Evolutionary conservation across 345 rosid species (phyloP).

Genomic region (Euphorbia pulcherrima): DNA sequence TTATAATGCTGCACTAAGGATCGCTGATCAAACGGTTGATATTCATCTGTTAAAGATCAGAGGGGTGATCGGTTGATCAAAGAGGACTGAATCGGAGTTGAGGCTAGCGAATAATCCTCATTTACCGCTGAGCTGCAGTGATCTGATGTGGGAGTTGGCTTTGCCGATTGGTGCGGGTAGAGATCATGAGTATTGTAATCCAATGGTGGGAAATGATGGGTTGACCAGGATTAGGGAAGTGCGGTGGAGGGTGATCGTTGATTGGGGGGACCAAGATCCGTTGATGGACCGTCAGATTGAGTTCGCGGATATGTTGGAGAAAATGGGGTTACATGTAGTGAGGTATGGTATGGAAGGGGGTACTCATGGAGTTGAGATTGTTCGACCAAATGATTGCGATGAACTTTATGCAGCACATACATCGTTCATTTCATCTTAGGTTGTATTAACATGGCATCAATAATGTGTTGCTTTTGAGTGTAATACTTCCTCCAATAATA

Average conservation of each 20-base stretch:
- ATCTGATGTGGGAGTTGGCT: conserved; percentile 52
- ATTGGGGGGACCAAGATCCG: conserved; percentile 11
- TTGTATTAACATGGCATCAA: no score
- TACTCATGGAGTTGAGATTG: background rate
- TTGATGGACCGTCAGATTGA: conserved; percentile 10
- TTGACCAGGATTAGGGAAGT: background rate
- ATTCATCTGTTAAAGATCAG: conserved; percentile 45
- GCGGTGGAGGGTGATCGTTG: background rate
- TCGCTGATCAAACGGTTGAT: conserved; percentile 7
- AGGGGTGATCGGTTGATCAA: conserved; percentile 54
- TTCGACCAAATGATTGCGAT: no score
- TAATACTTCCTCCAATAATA: no score
- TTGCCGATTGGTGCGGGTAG: conserved; percentile 48
- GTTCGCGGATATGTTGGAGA: background rate
- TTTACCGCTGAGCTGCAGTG: conserved; percentile 23
- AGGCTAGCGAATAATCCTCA: conserved; percentile 26
- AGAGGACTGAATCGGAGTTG: conserved; percentile 46
- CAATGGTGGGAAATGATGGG: conserved; percentile 9
- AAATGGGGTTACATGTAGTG: no score
- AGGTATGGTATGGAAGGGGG: conserved; percentile 7
- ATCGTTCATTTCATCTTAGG: no score
- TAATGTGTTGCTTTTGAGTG: no score
- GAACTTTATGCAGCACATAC: no score
- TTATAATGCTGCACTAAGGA: conserved; percentile 41
- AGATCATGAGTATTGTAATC: conserved; percentile 60